Evolutionary conservation across 2,329 filamentous ascomycete species (phyloP).

Genomic region (Verticillium isaacii): DNA sequence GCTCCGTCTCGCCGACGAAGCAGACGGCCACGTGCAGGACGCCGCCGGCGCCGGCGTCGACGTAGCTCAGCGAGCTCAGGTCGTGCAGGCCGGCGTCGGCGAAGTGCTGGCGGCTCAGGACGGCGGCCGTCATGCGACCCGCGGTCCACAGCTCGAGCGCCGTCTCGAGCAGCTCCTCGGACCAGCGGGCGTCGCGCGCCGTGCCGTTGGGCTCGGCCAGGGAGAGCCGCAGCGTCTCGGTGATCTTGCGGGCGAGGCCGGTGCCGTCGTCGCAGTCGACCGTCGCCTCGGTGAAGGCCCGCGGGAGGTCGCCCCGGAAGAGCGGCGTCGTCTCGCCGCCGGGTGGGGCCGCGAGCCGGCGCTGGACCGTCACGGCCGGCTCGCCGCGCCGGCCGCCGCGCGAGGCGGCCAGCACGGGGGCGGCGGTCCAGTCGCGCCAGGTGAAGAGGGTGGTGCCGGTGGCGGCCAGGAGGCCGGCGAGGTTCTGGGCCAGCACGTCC

Average conservation of each 20-base stretch:
- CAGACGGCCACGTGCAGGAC: constrained; percentile 19
- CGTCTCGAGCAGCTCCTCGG: constrained; percentile 14
- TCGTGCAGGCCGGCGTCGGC: constrained; percentile 17
- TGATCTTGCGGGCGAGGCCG: constrained; percentile 12
- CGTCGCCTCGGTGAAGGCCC: not conserved
- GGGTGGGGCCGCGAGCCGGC: constrained; percentile 8
- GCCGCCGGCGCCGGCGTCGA: constrained; percentile 11
- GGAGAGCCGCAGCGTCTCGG: constrained; percentile 15
- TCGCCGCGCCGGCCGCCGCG: constrained; percentile 1
- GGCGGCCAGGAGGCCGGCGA: constrained; percentile 24
- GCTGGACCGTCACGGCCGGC: constrained; percentile 7
- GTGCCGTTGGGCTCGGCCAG: constrained; percentile 13
- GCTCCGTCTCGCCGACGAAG: constrained; percentile 19
- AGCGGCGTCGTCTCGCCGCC: constrained; percentile 9
- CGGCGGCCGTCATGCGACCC: constrained; percentile 15
- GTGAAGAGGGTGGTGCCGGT: constrained; percentile 24
- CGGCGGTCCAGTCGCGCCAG: constrained; percentile 18
- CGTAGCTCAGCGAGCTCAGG: constrained; percentile 18
- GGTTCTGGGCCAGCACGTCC: constrained; percentile 25
- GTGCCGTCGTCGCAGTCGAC: constrained; percentile 9
- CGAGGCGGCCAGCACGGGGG: not conserved
- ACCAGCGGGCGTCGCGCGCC: constrained; percentile 13
- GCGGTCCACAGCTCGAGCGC: constrained; percentile 18
- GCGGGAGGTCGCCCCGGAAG: not conserved
- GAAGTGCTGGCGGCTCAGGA: constrained; percentile 20